Base-by-base conservation (phyloP, 2,329 filamentous ascomycete species). In the Colletotrichum tropicale region DNA sequence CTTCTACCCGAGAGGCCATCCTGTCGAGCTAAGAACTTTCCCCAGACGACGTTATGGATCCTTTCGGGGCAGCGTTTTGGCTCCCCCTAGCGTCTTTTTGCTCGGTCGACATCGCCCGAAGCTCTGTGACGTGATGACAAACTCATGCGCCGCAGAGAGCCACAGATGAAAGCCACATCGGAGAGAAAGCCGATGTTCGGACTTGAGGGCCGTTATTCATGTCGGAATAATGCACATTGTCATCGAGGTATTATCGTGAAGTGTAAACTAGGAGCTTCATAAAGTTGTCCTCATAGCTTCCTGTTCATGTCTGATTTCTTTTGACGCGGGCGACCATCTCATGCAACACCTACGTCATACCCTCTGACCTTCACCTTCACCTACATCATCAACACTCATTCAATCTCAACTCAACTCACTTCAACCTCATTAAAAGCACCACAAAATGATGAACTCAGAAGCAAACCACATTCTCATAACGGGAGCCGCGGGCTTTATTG, bases 401-500 rank as follows among this genome's bases (percentile, higher is more conserved):
- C 32, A 36, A 18, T 3, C 16, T n/a, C 8, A 30, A 43, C 34
- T 21, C n/a, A 52, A 2, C 43, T 52, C n/a, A 52, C n/a, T 5
- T 13, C 34, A 15, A 21, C 7, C 15, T 28, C 30, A 16, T 5
- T 10, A 58, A 10, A 4, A 28, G 26, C 5, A 52, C 6, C 9
- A 15, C 24, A 16, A 6, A 48, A 65, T 4, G 7, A 74, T 72
- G 65, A 38, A 52, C 21, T 38, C 43, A 24, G 48, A 70, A 36
- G 71, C 58, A 9, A 65, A 77, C 38, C 76, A 87, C 74, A 87
- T 93, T 55, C 88, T 93, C 80, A 92, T 93, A 79, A 93, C 92
- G 12, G 92, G 92, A 7, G 91, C 88, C 9, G 89, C 89, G 60
- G 92, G 92, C 75, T 93, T 93, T 81, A 89, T 94, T 73, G 91